phyloP scores from a whole-genome alignment of 2,329 filamentous ascomycete species.

The Akanthomyces muscarius region DNA sequence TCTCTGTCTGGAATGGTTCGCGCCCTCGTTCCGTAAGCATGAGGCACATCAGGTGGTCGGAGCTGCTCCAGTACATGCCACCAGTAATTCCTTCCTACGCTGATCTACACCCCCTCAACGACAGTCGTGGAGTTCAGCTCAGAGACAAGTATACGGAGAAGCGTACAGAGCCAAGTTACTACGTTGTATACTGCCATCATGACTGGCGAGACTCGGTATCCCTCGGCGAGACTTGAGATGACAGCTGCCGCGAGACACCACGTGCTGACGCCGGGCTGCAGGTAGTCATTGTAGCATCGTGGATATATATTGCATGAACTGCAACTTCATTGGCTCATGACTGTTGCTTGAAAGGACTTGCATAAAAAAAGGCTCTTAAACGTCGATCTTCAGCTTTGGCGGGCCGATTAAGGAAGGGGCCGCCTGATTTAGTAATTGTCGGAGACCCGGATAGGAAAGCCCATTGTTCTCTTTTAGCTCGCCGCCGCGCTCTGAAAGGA shows the following conservation, averaged over 20 bases:
- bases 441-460: background rate
- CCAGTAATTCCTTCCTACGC: background rate
- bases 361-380: background rate
- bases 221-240: conserved; percentile 1
- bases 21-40: background rate
- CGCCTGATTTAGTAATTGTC: background rate
- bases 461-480: background rate
- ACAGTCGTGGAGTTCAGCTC: background rate
- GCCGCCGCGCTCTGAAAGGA: background rate
- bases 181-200: background rate
- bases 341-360: background rate
- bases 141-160: no score
- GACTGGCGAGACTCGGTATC: background rate
- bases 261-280: background rate
- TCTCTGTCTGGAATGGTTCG: background rate
- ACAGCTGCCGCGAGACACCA: background rate
- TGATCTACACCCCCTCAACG: background rate
- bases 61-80: background rate
- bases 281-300: background rate
- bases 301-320: background rate
- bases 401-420: conserved; percentile 8
- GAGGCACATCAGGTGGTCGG: background rate
- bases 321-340: background rate
- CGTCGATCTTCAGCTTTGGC: conserved; percentile 5
- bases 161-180: background rate